A percentile compares a stretch with the other conserved stretches of the same genome.
Conservation (phyloP, 352 stramenopile genomes). For the Pythium insidiosum region DNA sequence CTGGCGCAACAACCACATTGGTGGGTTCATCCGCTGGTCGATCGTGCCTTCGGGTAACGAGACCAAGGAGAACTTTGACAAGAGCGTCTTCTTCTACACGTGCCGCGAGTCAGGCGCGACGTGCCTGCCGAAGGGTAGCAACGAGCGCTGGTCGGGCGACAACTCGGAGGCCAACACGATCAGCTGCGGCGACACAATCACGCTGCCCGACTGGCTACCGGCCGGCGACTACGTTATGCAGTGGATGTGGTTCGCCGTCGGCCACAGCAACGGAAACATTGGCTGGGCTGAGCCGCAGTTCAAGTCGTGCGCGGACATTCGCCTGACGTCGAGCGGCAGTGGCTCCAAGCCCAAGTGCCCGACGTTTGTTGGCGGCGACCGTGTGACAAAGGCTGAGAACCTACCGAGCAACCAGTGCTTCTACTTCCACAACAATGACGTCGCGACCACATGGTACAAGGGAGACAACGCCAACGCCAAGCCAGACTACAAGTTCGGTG, state of each 20-base stretch:
- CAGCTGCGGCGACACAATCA: slow-evolving; percentile 33
- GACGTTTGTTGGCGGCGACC: slow-evolving; percentile 31
- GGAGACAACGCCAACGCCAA: slow-evolving; percentile 29
- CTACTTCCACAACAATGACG: slow-evolving; percentile 41
- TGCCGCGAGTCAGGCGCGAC: slow-evolving; percentile 34
- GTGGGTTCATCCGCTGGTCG: slow-evolving; percentile 43
- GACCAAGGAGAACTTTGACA: slow-evolving; percentile 27
- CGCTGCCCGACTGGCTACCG: slow-evolving; percentile 27
- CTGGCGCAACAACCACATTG: slow-evolving; percentile 43
- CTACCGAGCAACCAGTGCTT: slow-evolving; percentile 27
- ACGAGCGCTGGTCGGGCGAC: slow-evolving; percentile 27
- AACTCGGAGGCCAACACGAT: slow-evolving; percentile 24
- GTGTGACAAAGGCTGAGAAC: slow-evolving; percentile 32
- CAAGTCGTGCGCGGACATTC: slow-evolving; percentile 41
- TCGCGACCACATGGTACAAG: slow-evolving; percentile 30
- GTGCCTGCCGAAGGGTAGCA: slow-evolving; percentile 25
- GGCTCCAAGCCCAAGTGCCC: slow-evolving; percentile 21
- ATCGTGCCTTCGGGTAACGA: slow-evolving; percentile 22
- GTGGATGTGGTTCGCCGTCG: slow-evolving; percentile 40
- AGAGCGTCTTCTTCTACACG: slow-evolving; percentile 39
- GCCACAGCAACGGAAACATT: slow-evolving; percentile 34
- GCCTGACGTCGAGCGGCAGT: slow-evolving; percentile 21
- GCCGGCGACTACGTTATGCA: slow-evolving; percentile 44
- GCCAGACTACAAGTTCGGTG: slow-evolving; percentile 33
- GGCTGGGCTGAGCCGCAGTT: slow-evolving; percentile 34